Evolutionary conservation across 2,329 filamentous ascomycete species (phyloP).

Genomic region (Botrytis sinoallii): DNA sequence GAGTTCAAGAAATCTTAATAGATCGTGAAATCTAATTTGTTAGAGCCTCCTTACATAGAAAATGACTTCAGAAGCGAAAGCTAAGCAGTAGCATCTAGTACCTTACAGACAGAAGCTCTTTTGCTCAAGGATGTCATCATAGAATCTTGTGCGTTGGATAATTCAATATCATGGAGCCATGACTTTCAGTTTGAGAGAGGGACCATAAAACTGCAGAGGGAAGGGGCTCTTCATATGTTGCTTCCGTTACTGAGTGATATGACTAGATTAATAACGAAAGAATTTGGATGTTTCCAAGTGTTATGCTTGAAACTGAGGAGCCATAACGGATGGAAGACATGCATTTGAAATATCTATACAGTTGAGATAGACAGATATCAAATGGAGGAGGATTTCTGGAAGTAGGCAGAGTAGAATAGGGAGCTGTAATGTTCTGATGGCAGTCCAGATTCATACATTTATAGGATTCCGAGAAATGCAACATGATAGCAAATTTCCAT

Average conservation of each 20-base stretch:
- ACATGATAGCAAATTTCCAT: not conserved
- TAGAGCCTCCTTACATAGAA: not conserved
- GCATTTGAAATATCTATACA: not conserved
- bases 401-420: too few relatives aligned
- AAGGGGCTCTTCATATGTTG: not conserved
- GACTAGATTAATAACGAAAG: not conserved
- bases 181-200: too few relatives aligned
- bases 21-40: accelerated
- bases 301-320: not conserved
- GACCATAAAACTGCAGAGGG: not conserved
- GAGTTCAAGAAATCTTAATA: not conserved
- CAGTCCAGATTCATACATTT: not conserved
- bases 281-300: not conserved
- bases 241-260: not conserved
- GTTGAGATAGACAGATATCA: not conserved
- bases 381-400: too few relatives aligned
- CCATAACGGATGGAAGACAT: not conserved
- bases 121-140: not conserved
- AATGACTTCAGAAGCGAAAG: not conserved
- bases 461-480: too few relatives aligned
- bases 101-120: not conserved
- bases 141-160: too few relatives aligned
- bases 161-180: not conserved
- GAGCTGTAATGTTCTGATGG: too few relatives aligned
- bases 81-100: not conserved